phyloP scores from a whole-genome alignment of 306 rosid species.

The Elaeagnus macrophylla region DNA sequence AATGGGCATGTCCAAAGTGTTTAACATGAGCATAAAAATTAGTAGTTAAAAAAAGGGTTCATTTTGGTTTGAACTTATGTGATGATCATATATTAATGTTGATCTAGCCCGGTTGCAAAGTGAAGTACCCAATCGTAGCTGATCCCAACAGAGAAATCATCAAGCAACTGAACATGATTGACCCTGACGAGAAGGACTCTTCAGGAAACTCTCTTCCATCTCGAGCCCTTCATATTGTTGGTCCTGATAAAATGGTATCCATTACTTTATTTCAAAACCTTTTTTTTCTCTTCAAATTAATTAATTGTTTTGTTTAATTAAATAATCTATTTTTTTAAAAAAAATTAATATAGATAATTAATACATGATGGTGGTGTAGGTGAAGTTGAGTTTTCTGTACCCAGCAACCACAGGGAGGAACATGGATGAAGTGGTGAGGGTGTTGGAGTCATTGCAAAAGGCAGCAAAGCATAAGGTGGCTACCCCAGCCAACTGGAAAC shows the following conservation, averaged over 20 bases:
- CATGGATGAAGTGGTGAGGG: constrained; percentile 86
- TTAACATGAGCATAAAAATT: no score
- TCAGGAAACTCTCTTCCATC: constrained; percentile 50
- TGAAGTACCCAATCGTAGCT: constrained; percentile 56
- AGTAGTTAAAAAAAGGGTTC: no score
- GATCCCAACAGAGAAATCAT: constrained; percentile 58
- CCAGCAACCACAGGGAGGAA: constrained; percentile 75
- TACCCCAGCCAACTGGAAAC: constrained; percentile 73
- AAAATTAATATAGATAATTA: not conserved
- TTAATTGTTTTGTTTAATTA: no score
- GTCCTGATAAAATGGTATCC: constrained; percentile 55
- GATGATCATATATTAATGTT: not conserved
- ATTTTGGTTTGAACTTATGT: not conserved
- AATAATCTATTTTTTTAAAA: no score
- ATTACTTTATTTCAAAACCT: not conserved
- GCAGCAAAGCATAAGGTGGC: constrained; percentile 48
- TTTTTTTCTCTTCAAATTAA: no score
- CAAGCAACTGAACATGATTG: constrained; percentile 77
- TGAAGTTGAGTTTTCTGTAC: constrained; percentile 68
- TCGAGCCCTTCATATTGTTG: constrained; percentile 68
- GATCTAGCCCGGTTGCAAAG: constrained; percentile 58
- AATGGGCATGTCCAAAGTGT: no score
- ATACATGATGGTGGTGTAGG: constrained; percentile 17
- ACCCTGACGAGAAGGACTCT: constrained; percentile 59
- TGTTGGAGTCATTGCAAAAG: constrained; percentile 61